Percentiles rank a stretch among this genome's conserved stretches.
phyloP scores from a whole-genome alignment of 495 filamentous ascomycete species.

The Penicillium waksmanii region DNA sequence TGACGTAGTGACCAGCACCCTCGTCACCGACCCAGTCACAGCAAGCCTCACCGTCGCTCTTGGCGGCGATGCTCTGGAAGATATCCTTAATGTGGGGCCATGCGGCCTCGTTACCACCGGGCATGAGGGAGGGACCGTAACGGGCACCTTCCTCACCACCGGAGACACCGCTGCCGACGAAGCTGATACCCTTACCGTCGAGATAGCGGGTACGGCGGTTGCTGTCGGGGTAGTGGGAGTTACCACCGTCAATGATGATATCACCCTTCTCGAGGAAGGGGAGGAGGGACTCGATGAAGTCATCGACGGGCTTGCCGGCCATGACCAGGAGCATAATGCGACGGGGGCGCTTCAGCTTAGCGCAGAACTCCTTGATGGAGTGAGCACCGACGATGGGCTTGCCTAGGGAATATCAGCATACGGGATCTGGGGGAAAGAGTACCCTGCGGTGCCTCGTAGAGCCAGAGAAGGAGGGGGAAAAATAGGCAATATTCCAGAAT shows the following conservation, averaged over 20 bases:
- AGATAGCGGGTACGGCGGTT: conserved; percentile 94
- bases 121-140: conserved; percentile 97
- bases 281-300: conserved; percentile 96
- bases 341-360: conserved; percentile 95
- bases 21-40: conserved; percentile 99
- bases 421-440: conserved; percentile 12
- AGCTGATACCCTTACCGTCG: conserved; percentile 82
- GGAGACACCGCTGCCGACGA: conserved; percentile 96
- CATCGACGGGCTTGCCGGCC: conserved; percentile 95
- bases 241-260: conserved; percentile 99
- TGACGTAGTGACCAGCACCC: conserved; percentile 98
- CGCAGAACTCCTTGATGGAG: conserved; percentile 89
- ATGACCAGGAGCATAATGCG: conserved; percentile 98
- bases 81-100: conserved; percentile 99
- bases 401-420: conserved; percentile 52
- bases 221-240: conserved; percentile 98
- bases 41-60: conserved; percentile 94
- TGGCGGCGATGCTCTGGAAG: conserved; percentile 96
- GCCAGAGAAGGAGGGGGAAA: neutral
- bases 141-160: conserved; percentile 99
- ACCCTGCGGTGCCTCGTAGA: neutral
- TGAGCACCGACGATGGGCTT: conserved; percentile 92
- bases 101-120: conserved; percentile 95
- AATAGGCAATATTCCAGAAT: neutral
- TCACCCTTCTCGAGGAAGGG: conserved; percentile 88